Conservation (phyloP, 208 protist genomes). For the Dictyostelium gargantuum region DNA sequence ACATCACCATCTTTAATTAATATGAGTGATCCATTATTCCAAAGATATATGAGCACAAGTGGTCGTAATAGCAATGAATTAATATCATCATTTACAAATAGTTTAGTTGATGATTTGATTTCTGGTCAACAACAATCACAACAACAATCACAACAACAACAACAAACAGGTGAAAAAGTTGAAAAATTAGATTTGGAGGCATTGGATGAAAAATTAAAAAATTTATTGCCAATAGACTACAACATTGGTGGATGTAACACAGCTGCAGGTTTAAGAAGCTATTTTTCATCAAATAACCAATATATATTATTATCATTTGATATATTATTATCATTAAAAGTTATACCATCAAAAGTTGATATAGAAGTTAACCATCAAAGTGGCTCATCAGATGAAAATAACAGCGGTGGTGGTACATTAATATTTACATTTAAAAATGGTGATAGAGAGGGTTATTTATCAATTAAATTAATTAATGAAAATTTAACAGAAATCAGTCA, state of each 20-base stretch:
- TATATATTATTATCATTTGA: neutral
- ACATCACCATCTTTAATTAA: neutral
- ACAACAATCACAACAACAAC: neutral
- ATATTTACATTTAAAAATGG: conserved; percentile 12
- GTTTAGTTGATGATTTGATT: conserved; percentile 5
- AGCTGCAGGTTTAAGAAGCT: neutral
- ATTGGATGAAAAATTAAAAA: neutral
- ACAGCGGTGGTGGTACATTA: too few species aligned
- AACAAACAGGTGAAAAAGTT: neutral
- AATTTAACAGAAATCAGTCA: neutral
- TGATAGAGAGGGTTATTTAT: neutral
- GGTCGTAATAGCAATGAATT: conserved; percentile 1
- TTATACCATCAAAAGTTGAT: neutral
- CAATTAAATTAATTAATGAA: neutral
- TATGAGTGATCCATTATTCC: neutral
- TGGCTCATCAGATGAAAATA: too few species aligned
- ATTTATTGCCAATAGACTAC: neutral
- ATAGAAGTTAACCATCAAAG: too few species aligned
- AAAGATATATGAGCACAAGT: neutral
- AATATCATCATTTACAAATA: conserved; percentile 15
- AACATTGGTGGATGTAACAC: too few species aligned
- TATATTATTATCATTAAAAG: neutral
- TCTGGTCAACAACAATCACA: neutral
- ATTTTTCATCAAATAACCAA: neutral
- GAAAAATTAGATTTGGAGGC: neutral